A percentile compares a stretch with the other conserved stretches of the same genome.
Conservation (phyloP, 2,329 filamentous ascomycete species). For the Pseudopithomyces maydicus region DNA sequence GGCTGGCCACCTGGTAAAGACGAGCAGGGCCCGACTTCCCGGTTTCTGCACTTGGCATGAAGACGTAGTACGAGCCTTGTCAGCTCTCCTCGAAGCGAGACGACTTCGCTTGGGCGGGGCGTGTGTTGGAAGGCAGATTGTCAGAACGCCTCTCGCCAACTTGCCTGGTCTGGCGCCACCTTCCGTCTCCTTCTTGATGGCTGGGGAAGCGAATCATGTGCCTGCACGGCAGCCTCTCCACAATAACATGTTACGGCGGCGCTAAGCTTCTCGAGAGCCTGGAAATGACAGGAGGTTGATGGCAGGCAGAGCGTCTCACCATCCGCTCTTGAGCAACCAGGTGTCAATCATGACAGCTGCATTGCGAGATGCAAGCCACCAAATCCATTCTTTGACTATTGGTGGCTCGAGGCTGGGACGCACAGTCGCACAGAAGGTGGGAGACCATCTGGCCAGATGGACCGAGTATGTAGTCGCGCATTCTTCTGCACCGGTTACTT, state of each 20-base stretch:
- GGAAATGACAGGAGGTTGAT: constrained; percentile 1
- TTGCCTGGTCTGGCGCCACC: background rate
- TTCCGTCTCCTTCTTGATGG: background rate
- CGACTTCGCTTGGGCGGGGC: background rate
- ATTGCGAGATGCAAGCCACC: background rate
- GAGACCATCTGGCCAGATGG: constrained; percentile 2
- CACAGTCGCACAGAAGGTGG: background rate
- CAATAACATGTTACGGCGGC: background rate
- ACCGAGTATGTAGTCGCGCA: background rate
- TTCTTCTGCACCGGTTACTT: no score
- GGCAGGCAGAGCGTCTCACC: constrained; percentile 1
- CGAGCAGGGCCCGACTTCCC: background rate
- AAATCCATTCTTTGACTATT: background rate
- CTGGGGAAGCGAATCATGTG: no score
- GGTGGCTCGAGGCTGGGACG: background rate
- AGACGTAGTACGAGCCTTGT: constrained; percentile 1
- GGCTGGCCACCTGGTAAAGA: background rate
- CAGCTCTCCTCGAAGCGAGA: background rate
- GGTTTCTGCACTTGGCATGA: background rate
- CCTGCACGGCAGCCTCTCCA: background rate
- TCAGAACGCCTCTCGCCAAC: background rate
- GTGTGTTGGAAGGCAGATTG: background rate
- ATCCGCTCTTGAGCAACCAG: constrained; percentile 5
- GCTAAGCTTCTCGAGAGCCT: background rate
- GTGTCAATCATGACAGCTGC: constrained; percentile 1